Evolutionary conservation across 148 eudicot genomes (phyloP).

Genomic region (Euryodendron excelsum): DNA sequence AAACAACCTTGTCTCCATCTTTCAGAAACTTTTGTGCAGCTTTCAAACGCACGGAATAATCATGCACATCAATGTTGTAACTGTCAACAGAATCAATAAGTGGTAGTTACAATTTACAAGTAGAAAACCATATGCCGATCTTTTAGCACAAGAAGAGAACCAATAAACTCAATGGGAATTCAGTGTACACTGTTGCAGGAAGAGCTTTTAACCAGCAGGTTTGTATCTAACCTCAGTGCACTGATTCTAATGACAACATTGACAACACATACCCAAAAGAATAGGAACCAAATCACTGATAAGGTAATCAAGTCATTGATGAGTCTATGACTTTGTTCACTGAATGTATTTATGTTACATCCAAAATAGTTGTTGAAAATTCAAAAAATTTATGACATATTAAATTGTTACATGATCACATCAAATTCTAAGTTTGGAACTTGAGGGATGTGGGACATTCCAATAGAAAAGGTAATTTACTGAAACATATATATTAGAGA

Average conservation of each 20-base stretch:
- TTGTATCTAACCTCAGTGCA: background rate
- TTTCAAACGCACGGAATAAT: slow-evolving; percentile 83
- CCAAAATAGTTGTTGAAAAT: background rate
- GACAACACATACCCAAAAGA: too few species aligned
- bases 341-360: background rate
- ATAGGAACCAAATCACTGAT: background rate
- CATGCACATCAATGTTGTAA: slow-evolving; percentile 84
- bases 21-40: slow-evolving; percentile 83
- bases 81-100: slow-evolving; percentile 42
- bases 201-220: too few species aligned
- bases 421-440: background rate
- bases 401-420: background rate
- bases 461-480: background rate
- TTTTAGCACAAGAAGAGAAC: too few species aligned
- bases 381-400: background rate
- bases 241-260: background rate
- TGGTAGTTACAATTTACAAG: background rate
- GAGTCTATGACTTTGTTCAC: too few species aligned
- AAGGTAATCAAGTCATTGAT: too few species aligned
- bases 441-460: background rate
- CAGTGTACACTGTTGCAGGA: background rate
- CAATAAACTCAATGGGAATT: background rate
- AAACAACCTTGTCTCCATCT: slow-evolving; percentile 82
- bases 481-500: background rate
- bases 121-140: background rate